Evolutionary conservation across 805 yeast species (phyloP).

Genomic region (Zygotorulaspora florentina): DNA sequence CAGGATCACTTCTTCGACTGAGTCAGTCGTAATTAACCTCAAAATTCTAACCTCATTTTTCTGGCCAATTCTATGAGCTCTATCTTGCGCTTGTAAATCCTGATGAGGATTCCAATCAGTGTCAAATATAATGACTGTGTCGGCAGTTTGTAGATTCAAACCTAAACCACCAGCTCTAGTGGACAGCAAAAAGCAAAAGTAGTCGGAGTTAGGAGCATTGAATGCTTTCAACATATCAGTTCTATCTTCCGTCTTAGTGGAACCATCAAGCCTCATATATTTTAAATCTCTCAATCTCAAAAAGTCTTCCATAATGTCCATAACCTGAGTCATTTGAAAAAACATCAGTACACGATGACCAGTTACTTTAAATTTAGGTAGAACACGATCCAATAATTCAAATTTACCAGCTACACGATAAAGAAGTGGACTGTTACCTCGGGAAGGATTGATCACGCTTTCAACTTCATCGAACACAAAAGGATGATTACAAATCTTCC

Average conservation of each 20-base stretch:
- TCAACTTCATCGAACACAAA: slow-evolving; percentile 83
- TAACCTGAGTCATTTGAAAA: slow-evolving; percentile 85
- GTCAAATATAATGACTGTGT: slow-evolving; percentile 80
- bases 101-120: slow-evolving; percentile 93
- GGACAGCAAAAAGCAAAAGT: slow-evolving; percentile 71
- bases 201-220: slow-evolving; percentile 72
- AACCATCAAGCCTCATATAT: slow-evolving; percentile 76
- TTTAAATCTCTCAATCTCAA: slow-evolving; percentile 61
- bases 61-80: slow-evolving; percentile 89
- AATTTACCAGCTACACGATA: slow-evolving; percentile 81
- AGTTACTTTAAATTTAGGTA: slow-evolving; percentile 68
- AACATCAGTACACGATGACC: slow-evolving; percentile 79
- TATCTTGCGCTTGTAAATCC: slow-evolving; percentile 85
- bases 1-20: slow-evolving; percentile 78
- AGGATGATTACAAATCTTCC: slow-evolving; percentile 85
- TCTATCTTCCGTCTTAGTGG: slow-evolving; percentile 81
- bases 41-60: slow-evolving; percentile 81
- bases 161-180: slow-evolving; percentile 92
- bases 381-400: slow-evolving; percentile 67
- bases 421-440: slow-evolving; percentile 58
- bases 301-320: slow-evolving; percentile 87
- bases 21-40: slow-evolving; percentile 73
- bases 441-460: slow-evolving; percentile 57
- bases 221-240: slow-evolving; percentile 66
- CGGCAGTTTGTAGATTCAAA: slow-evolving; percentile 81